A percentile compares a stretch with the other conserved stretches of the same genome.
phyloP scores from a whole-genome alignment of 768 basidiomycete species.

The Leucocoprinus leucothites region DNA sequence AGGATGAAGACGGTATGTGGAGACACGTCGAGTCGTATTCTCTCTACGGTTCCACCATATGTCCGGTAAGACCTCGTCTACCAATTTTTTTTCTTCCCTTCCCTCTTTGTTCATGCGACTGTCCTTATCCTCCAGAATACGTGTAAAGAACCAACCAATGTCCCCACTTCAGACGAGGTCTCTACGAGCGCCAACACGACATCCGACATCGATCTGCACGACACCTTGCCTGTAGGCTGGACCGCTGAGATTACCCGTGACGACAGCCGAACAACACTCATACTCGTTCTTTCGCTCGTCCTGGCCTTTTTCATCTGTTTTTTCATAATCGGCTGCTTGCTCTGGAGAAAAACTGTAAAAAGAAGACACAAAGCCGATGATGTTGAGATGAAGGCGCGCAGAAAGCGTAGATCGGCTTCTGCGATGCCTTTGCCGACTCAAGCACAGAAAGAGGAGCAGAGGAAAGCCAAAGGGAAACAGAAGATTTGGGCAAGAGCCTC shows the following conservation, averaged over 20 bases:
- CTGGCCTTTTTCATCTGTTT: conserved; percentile 59
- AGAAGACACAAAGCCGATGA: conserved; percentile 37
- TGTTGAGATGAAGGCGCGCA: conserved; percentile 45
- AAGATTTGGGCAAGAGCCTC: conserved; percentile 64
- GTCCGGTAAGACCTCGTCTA: conserved; percentile 39
- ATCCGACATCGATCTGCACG: conserved; percentile 27
- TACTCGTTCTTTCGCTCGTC: conserved; percentile 57
- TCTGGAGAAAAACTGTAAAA: conserved; percentile 50
- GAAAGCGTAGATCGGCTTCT: conserved; percentile 19
- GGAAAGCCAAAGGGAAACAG: conserved; percentile 47
- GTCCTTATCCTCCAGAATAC: conserved; percentile 14
- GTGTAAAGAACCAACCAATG: conserved; percentile 24
- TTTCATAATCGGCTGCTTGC: conserved; percentile 58
- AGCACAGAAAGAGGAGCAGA: conserved; percentile 25
- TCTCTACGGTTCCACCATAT: conserved; percentile 69
- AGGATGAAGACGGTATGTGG: conserved; percentile 57
- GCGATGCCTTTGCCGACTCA: conserved; percentile 15
- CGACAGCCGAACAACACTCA: conserved; percentile 39
- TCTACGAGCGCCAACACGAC: conserved; percentile 17
- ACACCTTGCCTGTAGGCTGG: conserved; percentile 58
- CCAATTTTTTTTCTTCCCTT: conserved; percentile 3
- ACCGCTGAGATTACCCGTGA: conserved; percentile 18
- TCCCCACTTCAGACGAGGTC: conserved; percentile 21
- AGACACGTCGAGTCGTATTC: conserved; percentile 52
- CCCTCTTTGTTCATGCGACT: not conserved